These are phyloP conservation scores for Berkeleyomyces basicola DNA, from an alignment of 2,329 filamentous ascomycete genomes.

Conservation along the genomic window DNA sequence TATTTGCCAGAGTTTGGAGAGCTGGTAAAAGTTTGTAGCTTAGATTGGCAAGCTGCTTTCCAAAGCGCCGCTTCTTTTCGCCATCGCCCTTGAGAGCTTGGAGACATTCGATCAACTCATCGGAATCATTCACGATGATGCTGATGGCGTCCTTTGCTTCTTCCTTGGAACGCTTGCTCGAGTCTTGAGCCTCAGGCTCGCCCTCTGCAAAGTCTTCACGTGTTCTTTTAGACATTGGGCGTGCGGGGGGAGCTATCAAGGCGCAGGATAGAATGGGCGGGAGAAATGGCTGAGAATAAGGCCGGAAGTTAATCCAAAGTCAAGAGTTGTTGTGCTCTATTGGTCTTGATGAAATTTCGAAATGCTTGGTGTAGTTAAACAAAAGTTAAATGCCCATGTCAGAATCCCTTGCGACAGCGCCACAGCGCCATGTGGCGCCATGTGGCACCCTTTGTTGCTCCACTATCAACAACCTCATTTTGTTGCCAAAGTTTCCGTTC, in stretches of 20 bases:
- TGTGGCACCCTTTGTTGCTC: neutral
- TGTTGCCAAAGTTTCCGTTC: slow-evolving; percentile 4
- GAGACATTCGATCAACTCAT: slow-evolving; percentile 25
- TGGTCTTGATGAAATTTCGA: slow-evolving; percentile 1
- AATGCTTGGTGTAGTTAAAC: neutral
- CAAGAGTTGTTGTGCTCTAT: neutral
- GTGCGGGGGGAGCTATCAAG: neutral
- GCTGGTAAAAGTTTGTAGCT: slow-evolving; percentile 19
- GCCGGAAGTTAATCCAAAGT: neutral
- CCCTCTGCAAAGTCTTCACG: slow-evolving; percentile 8
- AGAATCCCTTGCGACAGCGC: slow-evolving; percentile 9
- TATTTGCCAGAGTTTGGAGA: slow-evolving; percentile 16
- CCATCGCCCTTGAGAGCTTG: slow-evolving; percentile 20
- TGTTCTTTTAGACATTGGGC: slow-evolving; percentile 13
- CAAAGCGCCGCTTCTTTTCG: slow-evolving; percentile 16
- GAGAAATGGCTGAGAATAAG: neutral
- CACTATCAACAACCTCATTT: slow-evolving; percentile 13
- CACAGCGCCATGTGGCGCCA: slow-evolving; percentile 10
- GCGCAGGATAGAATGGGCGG: too few species aligned
- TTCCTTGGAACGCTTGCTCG: slow-evolving; percentile 15
- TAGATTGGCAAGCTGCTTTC: slow-evolving; percentile 14
- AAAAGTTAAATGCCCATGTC: neutral
- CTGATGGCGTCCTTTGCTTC: slow-evolving; percentile 18
- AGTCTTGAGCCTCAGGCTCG: neutral
- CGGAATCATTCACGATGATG: slow-evolving; percentile 21